These are phyloP conservation scores for Tuber melanosporum DNA, from an alignment of 495 filamentous ascomycete genomes.

Conservation along the genomic window DNA sequence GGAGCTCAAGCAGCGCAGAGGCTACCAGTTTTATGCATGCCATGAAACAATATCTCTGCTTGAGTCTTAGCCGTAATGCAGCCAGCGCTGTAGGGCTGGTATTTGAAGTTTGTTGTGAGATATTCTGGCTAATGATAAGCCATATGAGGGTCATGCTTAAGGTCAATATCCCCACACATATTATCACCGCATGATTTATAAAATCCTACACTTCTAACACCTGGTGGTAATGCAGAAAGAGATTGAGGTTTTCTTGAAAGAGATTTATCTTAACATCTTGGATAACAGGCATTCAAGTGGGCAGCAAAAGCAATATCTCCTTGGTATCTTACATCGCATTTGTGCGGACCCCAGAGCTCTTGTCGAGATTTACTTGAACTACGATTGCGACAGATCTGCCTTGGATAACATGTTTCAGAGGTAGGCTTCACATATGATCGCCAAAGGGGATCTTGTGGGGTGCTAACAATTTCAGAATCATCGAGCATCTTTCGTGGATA, in stretches of 20 bases:
- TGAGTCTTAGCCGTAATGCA: constrained; percentile 89
- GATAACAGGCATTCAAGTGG: constrained; percentile 78
- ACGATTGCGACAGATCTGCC: constrained; percentile 88
- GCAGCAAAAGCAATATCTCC: constrained; percentile 86
- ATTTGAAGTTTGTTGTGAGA: constrained; percentile 93
- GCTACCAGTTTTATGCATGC: constrained; percentile 89
- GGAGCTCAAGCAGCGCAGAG: constrained; percentile 74
- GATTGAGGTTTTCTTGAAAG: constrained; percentile 94
- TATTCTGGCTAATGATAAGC: constrained; percentile 95
- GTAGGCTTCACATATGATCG: constrained; percentile 34
- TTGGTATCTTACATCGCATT: constrained; percentile 75
- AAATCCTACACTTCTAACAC: neutral
- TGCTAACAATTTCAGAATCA: constrained; percentile 52
- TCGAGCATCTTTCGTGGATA: constrained; percentile 85
- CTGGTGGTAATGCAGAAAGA: constrained; percentile 61
- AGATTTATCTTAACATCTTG: constrained; percentile 91
- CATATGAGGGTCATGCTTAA: constrained; percentile 91
- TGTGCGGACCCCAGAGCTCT: constrained; percentile 78
- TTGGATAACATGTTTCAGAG: constrained; percentile 95
- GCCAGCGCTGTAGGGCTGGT: constrained; percentile 83
- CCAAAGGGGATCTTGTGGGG: neutral
- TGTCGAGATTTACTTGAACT: constrained; percentile 96
- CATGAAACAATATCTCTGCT: constrained; percentile 88
- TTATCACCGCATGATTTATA: neutral
- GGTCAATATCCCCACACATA: constrained; percentile 46